Percentiles rank a stretch among this genome's conserved stretches.
phyloP scores from a whole-genome alignment of 2,329 filamentous ascomycete species.

The Aspergillus fijiensis region DNA sequence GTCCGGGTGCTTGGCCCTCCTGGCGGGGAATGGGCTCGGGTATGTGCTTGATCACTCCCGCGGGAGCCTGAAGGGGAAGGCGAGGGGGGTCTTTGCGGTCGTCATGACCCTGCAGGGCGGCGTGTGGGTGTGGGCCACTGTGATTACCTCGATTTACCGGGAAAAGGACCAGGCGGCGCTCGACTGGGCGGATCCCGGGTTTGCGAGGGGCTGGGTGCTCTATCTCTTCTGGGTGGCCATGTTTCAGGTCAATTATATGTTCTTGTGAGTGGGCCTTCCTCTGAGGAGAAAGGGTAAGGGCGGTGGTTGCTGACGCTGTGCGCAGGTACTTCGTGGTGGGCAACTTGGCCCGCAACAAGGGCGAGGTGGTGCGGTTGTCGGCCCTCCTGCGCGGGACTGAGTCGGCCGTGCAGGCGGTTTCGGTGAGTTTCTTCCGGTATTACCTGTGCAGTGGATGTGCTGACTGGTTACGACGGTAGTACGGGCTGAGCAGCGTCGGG shows the following conservation, averaged over 20 bases:
- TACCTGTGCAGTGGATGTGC: no score
- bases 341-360: conserved; percentile 61
- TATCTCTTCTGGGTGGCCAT: conserved; percentile 67
- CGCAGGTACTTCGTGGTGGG: conserved; percentile 67
- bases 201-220: conserved; percentile 65
- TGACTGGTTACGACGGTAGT: conserved; percentile 33
- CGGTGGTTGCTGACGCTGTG: background rate
- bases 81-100: conserved; percentile 56
- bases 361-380: conserved; percentile 67
- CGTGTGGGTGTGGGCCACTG: conserved; percentile 71
- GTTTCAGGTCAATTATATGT: conserved; percentile 74
- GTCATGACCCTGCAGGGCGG: conserved; percentile 58
- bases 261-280: conserved; percentile 50
- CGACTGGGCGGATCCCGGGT: conserved; percentile 65
- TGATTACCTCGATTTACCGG: conserved; percentile 63
- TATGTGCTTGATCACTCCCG: conserved; percentile 61
- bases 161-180: conserved; percentile 55
- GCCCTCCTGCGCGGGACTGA: conserved; percentile 69
- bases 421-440: conserved; percentile 37
- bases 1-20: conserved; percentile 65
- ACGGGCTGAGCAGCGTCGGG: conserved; percentile 62
- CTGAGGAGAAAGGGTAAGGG: background rate
- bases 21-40: conserved; percentile 65
- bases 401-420: conserved; percentile 70
- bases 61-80: conserved; percentile 55